phyloP scores from a whole-genome alignment of 306 rosid genomes.

The Ceratonia siliqua region DNA sequence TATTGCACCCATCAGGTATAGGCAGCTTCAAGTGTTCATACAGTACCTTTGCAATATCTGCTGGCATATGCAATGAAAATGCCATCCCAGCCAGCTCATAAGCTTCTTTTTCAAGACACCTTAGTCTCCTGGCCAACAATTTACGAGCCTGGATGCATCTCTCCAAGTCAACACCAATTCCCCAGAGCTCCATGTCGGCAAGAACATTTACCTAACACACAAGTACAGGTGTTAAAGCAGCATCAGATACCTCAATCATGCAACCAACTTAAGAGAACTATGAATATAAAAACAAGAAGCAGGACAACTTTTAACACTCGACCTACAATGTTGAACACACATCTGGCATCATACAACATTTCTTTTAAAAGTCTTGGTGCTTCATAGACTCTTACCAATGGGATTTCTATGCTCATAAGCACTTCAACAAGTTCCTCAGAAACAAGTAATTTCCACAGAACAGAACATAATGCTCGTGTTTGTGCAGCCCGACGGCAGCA shows the following conservation, averaged over 20 bases:
- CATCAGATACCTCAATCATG: constrained; percentile 23
- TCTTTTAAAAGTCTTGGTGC: not conserved
- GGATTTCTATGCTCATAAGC: constrained; percentile 71
- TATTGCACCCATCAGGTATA: constrained; percentile 69
- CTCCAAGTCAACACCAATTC: constrained; percentile 94
- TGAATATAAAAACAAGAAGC: constrained; percentile 5
- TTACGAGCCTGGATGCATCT: constrained; percentile 84
- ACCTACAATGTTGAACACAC: not conserved
- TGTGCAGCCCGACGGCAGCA: constrained; percentile 97
- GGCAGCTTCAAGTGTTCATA: constrained; percentile 81
- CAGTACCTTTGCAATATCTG: constrained; percentile 86
- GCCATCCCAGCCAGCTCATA: constrained; percentile 75
- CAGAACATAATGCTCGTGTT: constrained; percentile 79
- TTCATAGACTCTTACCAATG: constrained; percentile 59
- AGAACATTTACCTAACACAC: constrained; percentile 73
- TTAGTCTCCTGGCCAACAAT: constrained; percentile 71
- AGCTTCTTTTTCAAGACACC: constrained; percentile 89
- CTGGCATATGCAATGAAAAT: constrained; percentile 78
- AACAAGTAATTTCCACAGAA: constrained; percentile 87
- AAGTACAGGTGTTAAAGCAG: constrained; percentile 31
- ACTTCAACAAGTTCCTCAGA: constrained; percentile 79
- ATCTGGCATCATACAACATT: not conserved
- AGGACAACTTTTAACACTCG: not conserved
- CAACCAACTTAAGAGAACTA: constrained; percentile 17
- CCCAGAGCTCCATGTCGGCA: constrained; percentile 97